Evolutionary conservation across 2,329 filamentous ascomycete genomes (phyloP), one percentile per base, ranked within the genome.

Genomic region (Eutypa lata): DNA sequence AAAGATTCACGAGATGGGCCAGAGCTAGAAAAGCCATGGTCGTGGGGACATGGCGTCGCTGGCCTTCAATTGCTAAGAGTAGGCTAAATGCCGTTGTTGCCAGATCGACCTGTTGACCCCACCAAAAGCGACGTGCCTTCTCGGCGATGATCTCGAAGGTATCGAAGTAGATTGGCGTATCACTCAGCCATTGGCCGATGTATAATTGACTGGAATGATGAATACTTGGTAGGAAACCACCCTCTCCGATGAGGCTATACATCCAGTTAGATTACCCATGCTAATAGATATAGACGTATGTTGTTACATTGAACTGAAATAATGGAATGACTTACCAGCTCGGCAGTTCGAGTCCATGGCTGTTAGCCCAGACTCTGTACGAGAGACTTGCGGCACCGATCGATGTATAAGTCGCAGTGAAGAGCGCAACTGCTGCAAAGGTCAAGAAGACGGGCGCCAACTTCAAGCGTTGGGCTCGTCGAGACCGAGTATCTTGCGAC

Each of bases 101-200:
- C 13, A 82, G 70, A 53, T 83, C 80, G 43, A 82, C 72, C 68
- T 87, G 83, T 55, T 82, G 81, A 7, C 78, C 81, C 79, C 84
- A 87, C 76, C 83, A 83, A 62, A 83, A 79, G 16, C 81, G 76
- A 47, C 79, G 76, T 3, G 77, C 72, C 48, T 76, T 79, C 60
- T 80, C 78, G 7, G 79, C 73, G 4, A 83, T 70, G 22, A 83
- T 79, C 54, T 81, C 76, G 53, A 83, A 72, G 11, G 77, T 75
- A 63, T 83, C 79, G 8, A 67, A 67, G 56, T 79, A 74, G 21
- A 84, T 63, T 22, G 80, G 73, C 2, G 76, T 76, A 35, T 84
- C 77, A 45, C 70, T 74, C 53, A 82, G 63, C 82, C 82, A 86
- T 24, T 75, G 73, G 11, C 72, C 73, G 44, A 81, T 60, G 45